These are phyloP conservation scores for Torulaspora gathmanii DNA, from an alignment of 805 yeast species.

Conservation along the genomic window DNA sequence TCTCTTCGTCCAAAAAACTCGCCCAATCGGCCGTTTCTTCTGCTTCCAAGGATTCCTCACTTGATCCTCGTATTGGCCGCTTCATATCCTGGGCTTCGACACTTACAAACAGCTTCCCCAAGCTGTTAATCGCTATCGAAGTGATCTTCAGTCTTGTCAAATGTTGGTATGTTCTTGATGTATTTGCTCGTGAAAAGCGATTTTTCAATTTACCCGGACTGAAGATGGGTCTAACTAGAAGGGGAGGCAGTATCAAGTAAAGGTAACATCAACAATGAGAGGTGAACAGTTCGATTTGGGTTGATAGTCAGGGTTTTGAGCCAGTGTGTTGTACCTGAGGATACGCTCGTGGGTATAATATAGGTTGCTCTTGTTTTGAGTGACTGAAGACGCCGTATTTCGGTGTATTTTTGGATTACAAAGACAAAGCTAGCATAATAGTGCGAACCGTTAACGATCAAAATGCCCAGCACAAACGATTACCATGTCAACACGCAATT, in stretches of 20 bases:
- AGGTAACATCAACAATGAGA: neutral
- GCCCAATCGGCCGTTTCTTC: constrained; percentile 23
- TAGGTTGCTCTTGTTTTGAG: neutral
- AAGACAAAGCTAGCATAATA: neutral
- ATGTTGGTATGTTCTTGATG: neutral
- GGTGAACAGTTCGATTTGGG: neutral
- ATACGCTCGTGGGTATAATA: neutral
- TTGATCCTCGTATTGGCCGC: neutral
- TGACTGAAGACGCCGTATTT: neutral
- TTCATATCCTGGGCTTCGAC: neutral
- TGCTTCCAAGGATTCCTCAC: neutral
- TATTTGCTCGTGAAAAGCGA: neutral
- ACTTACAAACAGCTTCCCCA: neutral
- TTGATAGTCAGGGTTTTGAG: neutral
- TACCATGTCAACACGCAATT: constrained; percentile 31
- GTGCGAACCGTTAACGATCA: neutral
- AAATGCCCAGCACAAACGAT: constrained; percentile 28
- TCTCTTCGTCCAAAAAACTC: constrained; percentile 24
- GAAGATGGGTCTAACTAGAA: neutral
- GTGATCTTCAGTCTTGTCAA: neutral
- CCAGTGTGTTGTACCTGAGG: neutral
- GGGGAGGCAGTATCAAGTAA: constrained; percentile 3
- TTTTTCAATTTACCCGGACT: constrained; percentile 4
- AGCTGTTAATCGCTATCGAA: too few relatives aligned
- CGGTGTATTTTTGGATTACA: neutral